Percentiles rank a stretch among this genome's conserved stretches.
Conservation (phyloP, 176 grass and related monocot species). For the Oryza glumipatula region DNA sequence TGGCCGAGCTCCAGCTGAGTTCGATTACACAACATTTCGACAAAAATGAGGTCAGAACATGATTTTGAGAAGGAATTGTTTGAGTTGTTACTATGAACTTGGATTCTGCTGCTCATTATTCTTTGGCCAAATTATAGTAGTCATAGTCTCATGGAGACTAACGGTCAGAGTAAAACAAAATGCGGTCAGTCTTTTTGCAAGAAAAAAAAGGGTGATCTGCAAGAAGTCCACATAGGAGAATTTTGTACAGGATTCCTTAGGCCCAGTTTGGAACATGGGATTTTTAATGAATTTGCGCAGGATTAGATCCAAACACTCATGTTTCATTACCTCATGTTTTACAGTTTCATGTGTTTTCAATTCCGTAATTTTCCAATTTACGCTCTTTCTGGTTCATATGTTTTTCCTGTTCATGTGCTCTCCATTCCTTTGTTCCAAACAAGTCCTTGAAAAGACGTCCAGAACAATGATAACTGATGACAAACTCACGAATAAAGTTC, state of each 20-base stretch:
- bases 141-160: not conserved
- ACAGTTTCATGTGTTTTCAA: too few species aligned
- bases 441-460: too few species aligned
- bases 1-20: not conserved
- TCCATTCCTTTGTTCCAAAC: too few species aligned
- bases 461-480: not conserved
- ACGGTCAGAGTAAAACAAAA: not conserved
- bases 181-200: not conserved
- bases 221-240: not conserved
- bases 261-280: too few species aligned
- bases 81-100: not conserved
- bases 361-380: too few species aligned
- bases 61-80: too few species aligned
- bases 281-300: too few species aligned
- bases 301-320: too few species aligned
- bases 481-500: not conserved
- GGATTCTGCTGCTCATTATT: not conserved
- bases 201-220: not conserved
- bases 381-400: too few species aligned
- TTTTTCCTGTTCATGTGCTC: too few species aligned
- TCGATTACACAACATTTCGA: not conserved
- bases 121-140: not conserved
- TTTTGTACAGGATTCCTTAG: not conserved
- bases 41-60: not conserved
- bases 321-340: too few species aligned